Evolutionary conservation across 257 asterid genomes (phyloP).

Genomic region (Lantana camara): DNA sequence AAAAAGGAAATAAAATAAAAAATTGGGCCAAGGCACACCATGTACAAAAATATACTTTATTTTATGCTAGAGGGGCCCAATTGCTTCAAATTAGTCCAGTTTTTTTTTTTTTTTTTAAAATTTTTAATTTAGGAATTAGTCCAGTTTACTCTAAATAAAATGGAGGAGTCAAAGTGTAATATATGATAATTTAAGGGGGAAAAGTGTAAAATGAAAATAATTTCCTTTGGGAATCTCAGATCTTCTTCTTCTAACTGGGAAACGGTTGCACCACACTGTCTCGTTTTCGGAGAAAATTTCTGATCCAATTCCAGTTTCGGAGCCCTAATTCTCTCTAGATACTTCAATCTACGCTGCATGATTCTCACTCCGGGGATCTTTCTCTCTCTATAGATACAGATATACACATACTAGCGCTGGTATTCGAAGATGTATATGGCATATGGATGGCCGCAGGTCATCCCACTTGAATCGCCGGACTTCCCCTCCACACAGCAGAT

Average conservation of each 20-base stretch:
- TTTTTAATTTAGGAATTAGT: no score
- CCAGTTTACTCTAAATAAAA: neutral
- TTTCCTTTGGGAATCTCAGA: slow-evolving; percentile 39
- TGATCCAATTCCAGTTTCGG: slow-evolving; percentile 38
- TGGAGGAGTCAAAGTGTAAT: neutral
- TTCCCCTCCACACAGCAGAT: slow-evolving; percentile 66
- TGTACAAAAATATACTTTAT: no score
- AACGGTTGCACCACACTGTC: slow-evolving; percentile 35
- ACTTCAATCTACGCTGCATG: slow-evolving; percentile 30
- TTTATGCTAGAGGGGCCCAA: no score
- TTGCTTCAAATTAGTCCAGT: no score
- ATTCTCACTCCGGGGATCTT: slow-evolving; percentile 16
- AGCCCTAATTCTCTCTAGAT: slow-evolving; percentile 30
- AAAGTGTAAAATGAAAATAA: slow-evolving; percentile 18
- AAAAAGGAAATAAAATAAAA: no score
- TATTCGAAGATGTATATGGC: slow-evolving; percentile 92
- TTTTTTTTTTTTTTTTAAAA: no score
- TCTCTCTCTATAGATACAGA: slow-evolving; percentile 7
- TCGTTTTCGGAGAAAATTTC: slow-evolving; percentile 19
- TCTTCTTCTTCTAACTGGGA: slow-evolving; percentile 38
- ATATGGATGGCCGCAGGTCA: slow-evolving; percentile 99
- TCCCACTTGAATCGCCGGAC: slow-evolving; percentile 72
- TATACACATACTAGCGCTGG: neutral
- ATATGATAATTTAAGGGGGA: slow-evolving; percentile 14
- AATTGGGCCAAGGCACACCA: no score